phyloP scores from a whole-genome alignment of 441 rosid genomes.

The Breynia disticha region DNA sequence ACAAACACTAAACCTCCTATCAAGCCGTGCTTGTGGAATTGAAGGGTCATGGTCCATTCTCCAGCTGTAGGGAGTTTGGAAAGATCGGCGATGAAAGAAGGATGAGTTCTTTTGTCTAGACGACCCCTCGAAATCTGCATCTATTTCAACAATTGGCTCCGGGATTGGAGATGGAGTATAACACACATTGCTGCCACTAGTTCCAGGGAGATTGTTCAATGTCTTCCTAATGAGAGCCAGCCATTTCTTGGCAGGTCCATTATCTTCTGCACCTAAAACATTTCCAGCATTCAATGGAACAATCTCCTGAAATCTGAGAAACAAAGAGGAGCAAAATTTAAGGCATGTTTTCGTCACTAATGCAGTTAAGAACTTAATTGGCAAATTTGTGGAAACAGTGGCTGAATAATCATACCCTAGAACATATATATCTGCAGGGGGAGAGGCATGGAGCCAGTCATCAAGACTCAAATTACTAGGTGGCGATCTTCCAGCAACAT shows the following conservation, averaged over 20 bases:
- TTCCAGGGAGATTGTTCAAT: conserved; percentile 82
- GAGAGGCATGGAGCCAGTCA: conserved; percentile 86
- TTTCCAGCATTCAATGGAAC: conserved; percentile 97
- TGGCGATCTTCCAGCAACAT: conserved; percentile 93
- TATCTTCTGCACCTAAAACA: conserved; percentile 93
- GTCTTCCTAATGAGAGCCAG: conserved; percentile 68
- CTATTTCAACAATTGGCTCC: conserved; percentile 79
- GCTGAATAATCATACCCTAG: conserved; percentile 57
- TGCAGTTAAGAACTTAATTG: no score
- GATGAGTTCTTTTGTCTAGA: conserved; percentile 70
- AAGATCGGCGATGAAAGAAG: conserved; percentile 84
- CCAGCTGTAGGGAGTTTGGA: conserved; percentile 80
- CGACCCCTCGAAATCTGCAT: conserved; percentile 93
- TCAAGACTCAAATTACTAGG: conserved; percentile 72
- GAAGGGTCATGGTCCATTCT: conserved; percentile 71
- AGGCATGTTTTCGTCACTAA: no score
- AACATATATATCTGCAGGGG: conserved; percentile 93
- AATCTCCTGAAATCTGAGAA: conserved; percentile 86
- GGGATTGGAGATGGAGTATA: conserved; percentile 87
- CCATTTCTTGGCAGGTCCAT: conserved; percentile 98
- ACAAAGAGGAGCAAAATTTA: conserved; percentile 7
- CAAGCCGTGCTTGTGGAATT: conserved; percentile 58
- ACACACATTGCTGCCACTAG: conserved; percentile 50
- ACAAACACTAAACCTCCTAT: conserved; percentile 84
- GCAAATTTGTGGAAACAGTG: conserved; percentile 5